Percentiles rank a stretch among this genome's conserved stretches.
Evolutionary conservation across 306 rosid genomes (phyloP).

Genomic region (Prunus mume): DNA sequence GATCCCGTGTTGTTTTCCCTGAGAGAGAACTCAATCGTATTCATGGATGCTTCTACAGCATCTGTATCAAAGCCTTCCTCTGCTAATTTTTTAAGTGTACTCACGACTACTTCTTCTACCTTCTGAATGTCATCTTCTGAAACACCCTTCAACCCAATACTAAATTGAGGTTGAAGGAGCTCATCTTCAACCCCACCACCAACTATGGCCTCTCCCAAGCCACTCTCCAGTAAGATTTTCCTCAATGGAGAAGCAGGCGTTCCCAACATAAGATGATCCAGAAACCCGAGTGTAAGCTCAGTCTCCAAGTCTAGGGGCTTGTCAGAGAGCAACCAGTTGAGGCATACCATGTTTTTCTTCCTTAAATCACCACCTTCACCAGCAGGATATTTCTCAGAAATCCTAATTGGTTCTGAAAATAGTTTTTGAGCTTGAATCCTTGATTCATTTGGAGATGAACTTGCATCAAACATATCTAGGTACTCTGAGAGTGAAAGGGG

Average conservation of each 20-base stretch:
- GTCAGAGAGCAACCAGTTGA: conserved; percentile 94
- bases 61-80: conserved; percentile 87
- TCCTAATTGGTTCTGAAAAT: conserved; percentile 74
- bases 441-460: conserved; percentile 74
- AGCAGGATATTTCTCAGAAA: conserved; percentile 88
- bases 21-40: conserved; percentile 96
- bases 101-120: conserved; percentile 71
- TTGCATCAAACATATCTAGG: conserved; percentile 75
- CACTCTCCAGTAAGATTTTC: conserved; percentile 89
- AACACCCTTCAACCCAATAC: conserved; percentile 91
- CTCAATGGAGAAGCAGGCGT: conserved; percentile 97
- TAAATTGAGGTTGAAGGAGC: conserved; percentile 94
- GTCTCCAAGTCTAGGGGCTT: conserved; percentile 88
- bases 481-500: conserved; percentile 53
- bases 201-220: conserved; percentile 95
- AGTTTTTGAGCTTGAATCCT: conserved; percentile 64
- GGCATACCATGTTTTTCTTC: conserved; percentile 86
- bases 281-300: conserved; percentile 71
- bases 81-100: conserved; percentile 62
- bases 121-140: conserved; percentile 73
- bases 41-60: conserved; percentile 98
- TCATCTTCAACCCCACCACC: conserved; percentile 98
- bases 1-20: conserved; percentile 98
- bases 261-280: conserved; percentile 97
- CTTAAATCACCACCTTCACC: conserved; percentile 80